phyloP scores from a whole-genome alignment of 208 protist genomes.

The Leishmania major region DNA sequence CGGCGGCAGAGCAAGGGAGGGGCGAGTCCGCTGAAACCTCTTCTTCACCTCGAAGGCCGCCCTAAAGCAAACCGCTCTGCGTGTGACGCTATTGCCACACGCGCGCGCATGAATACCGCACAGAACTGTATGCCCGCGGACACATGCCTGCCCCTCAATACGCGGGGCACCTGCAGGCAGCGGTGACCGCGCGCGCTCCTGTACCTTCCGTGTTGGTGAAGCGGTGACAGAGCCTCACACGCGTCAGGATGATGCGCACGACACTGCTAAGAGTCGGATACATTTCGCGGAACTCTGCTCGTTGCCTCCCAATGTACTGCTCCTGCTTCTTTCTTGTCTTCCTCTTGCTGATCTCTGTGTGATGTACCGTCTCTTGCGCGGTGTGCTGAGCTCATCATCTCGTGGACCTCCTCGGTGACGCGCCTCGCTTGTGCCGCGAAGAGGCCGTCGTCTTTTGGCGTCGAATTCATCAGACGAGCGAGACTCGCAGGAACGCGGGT shows the following conservation, averaged over 20 bases:
- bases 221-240: neutral
- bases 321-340: neutral
- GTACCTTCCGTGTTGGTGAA: neutral
- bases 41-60: neutral
- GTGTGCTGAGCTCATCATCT: neutral
- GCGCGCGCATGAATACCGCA: neutral
- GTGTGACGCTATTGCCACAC: neutral
- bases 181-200: neutral
- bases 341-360: neutral
- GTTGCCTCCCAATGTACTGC: neutral
- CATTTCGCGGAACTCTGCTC: neutral
- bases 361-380: neutral
- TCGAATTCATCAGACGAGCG: neutral
- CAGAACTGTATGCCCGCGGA: neutral
- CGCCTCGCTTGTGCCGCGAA: neutral
- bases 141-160: neutral
- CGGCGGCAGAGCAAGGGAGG: neutral
- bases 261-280: neutral
- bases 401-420: neutral
- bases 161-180: neutral
- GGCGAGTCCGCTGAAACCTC: neutral
- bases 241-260: neutral
- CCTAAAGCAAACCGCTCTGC: neutral
- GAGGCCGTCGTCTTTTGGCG: neutral
- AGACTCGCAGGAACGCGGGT: neutral